Evolutionary conservation across 192 early-diverging fungal genomes (phyloP), one percentile per base, ranked within the genome.

Genomic region (Coemansia sp.): DNA sequence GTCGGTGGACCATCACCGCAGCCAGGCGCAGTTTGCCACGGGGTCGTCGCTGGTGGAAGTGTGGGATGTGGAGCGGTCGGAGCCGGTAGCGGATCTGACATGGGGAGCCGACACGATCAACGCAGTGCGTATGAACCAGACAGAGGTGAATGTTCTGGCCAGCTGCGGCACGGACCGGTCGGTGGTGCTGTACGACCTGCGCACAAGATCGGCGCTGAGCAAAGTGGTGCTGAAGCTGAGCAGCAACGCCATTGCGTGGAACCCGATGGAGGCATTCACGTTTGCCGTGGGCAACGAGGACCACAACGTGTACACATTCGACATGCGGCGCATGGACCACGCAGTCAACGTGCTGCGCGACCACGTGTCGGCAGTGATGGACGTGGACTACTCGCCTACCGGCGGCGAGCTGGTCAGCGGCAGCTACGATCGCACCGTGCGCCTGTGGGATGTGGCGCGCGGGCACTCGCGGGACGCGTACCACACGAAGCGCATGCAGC

Each of bases 401-500:
- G 96, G 97, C 39, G 83, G 90, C 70, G 91, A 96, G 67, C 83
- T 99, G 64, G 93, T 96, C 15, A 93, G 92, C 40, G 97, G 91
- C 51, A 84, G 88, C n/a, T 99, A 98, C 65, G 97, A 99, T 69
- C 85, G 88, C 36, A 89, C 94, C 0, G 57, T 99, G 17, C 85
- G 96, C 23, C 85, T 99, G 18, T 99, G 87, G 79, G 84, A 89
- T 38, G 82, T 83, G 4, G 71, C 84, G 21, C 74, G 83, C 6
- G 93, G 93, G 11, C 89, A 92, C 69, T 86, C 83, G 48, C 84
- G 91, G 36, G 97, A 98, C 64, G 83, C 93, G 30, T 99, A 99
- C 75, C 93, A 97, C 78, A 92, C 95, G 9, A 93, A 96, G 76
- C 91, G 97, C 49, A 99, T 99, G 97, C 97, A 98, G 71, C 81